Evolutionary conservation across 257 asterid genomes (phyloP).

Genomic region (Penstemon barbatus): DNA sequence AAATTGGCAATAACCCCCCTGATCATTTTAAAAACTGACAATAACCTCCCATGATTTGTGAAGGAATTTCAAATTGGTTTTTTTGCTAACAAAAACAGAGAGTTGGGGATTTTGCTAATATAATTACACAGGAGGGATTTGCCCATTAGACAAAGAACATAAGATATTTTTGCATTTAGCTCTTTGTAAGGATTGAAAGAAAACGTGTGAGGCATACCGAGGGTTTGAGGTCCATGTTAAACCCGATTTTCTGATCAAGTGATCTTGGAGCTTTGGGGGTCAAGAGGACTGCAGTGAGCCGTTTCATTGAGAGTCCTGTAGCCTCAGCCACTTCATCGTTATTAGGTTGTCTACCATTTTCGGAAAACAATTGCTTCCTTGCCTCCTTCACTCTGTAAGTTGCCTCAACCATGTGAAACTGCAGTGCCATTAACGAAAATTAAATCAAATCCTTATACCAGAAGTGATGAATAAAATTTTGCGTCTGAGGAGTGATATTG

Average conservation of each 20-base stretch:
- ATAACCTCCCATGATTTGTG: too few species aligned
- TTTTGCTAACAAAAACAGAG: too few species aligned
- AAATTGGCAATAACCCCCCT: too few species aligned
- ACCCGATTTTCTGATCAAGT: constrained; percentile 87
- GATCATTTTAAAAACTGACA: too few species aligned
- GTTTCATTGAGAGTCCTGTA: constrained; percentile 86
- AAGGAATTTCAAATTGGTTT: too few species aligned
- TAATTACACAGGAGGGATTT: too few species aligned
- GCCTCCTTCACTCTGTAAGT: constrained; percentile 93
- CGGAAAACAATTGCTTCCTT: constrained; percentile 65
- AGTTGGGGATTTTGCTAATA: too few species aligned
- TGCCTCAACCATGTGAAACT: constrained; percentile 96
- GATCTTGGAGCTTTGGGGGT: constrained; percentile 91
- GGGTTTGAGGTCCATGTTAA: constrained; percentile 71
- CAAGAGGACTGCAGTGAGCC: constrained; percentile 72
- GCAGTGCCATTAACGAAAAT: constrained; percentile 29
- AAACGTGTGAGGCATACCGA: constrained; percentile 46
- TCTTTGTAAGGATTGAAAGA: constrained; percentile 4
- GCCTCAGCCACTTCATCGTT: constrained; percentile 84
- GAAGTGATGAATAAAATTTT: not conserved
- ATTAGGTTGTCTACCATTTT: constrained; percentile 66
- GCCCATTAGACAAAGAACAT: too few species aligned
- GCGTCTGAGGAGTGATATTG: not conserved
- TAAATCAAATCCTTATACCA: constrained; percentile 6
- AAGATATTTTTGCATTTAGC: too few species aligned